Evolutionary conservation across 1,139 yeast genomes (phyloP), one percentile per base, ranked within the genome.

Genomic region (Kazachstania sp.): DNA sequence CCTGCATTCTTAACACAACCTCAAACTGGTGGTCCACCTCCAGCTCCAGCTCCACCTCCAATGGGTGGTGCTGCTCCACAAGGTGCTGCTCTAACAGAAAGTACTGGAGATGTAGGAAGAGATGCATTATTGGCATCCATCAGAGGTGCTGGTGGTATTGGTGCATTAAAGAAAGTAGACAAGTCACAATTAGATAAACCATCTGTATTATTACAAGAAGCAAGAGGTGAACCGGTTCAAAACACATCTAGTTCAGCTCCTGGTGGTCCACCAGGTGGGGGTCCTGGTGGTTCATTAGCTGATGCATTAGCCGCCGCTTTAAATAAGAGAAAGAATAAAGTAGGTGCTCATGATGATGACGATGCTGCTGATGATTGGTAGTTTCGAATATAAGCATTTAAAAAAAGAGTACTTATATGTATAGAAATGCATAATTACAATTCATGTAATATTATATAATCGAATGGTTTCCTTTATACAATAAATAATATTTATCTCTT

Each of bases 271-370:
- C 74, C 76, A 2, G 52, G 50, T 3, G 52, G 50, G 3, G 72
- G 73, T 2, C 70, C 71, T 11, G 56, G 53, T 4, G 67, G 69
- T 1, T 74, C 78, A 41, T 70, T 88, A 46, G 95, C 95, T 0
- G 95, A 86, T 65, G 95, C 95, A 0, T 71, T 90, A 47, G 90
- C 95, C 3, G 86, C 84, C 26, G 97, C 97, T 1, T 73, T 90
- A 55, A 84, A 74, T 57, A 78, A 80, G 52, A 76, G 97, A 59
- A 90, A 90, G 69, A 79, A 77, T 32, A 87, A 86, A 63, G 95
- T 90, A 9, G 78, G 88, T 1, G 80, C 76, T 36, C 83, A 90
- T 58, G 96, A 87, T 57, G 97, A 90, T 55, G 86, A 81, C 52
- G 95, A 86, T 51, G 84, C 81, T 46, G 80, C 78, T 36, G 86